Percentiles rank a stretch among this genome's conserved stretches.
Evolutionary conservation across 495 filamentous ascomycete genomes (phyloP).

Genomic region (Trichoderma orchidacearum): DNA sequence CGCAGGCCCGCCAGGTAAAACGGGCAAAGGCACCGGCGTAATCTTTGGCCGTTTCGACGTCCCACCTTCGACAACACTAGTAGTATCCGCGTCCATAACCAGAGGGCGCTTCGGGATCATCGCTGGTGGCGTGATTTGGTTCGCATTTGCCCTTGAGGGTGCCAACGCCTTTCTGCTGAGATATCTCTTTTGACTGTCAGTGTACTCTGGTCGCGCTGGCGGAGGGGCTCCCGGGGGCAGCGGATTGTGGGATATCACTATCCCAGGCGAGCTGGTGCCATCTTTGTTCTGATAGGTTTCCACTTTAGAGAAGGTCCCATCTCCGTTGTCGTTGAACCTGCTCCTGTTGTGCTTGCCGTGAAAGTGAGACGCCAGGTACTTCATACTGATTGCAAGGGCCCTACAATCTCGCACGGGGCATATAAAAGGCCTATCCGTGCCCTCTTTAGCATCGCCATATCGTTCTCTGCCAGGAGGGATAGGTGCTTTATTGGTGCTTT

Average conservation of each 20-base stretch:
- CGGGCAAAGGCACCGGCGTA: not conserved
- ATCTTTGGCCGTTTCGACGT: not conserved
- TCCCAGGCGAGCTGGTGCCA: not conserved
- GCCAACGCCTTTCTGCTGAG: not conserved
- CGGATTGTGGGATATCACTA: conserved; percentile 4
- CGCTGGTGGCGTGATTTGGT: not conserved
- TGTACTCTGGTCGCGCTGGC: not conserved
- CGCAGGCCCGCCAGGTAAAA: not conserved
- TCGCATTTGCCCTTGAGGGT: not conserved
- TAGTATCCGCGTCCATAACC: not conserved
- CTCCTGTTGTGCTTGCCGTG: conserved; percentile 8
- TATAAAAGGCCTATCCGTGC: not conserved
- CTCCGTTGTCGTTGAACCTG: conserved; percentile 19
- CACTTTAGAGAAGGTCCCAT: conserved; percentile 18
- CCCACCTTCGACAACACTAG: not conserved
- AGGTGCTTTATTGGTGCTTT: not conserved
- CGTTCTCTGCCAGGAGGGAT: not conserved
- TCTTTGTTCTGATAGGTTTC: conserved; percentile 2
- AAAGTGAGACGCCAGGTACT: not conserved
- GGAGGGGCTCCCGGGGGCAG: conserved; percentile 2
- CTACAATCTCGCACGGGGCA: conserved; percentile 2
- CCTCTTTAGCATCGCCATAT: not conserved
- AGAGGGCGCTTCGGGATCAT: not conserved
- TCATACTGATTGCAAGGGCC: not conserved
- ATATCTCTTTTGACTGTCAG: not conserved